Evolutionary conservation across 2,329 filamentous ascomycete species (phyloP).

Genomic region (Lasiodiplodia sp.): DNA sequence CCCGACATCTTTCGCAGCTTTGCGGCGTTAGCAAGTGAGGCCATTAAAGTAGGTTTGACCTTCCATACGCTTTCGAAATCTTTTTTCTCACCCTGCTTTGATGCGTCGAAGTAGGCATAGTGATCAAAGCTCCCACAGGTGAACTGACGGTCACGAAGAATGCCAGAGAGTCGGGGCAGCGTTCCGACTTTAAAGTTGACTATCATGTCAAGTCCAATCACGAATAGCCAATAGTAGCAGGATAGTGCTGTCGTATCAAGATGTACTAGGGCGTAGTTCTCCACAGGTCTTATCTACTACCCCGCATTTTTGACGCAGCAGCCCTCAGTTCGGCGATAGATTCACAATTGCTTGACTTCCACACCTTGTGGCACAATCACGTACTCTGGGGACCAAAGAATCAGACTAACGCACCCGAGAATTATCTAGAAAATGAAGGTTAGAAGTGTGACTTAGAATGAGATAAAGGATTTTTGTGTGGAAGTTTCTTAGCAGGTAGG

Average conservation of each 20-base stretch:
- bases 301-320: neutral
- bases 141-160: neutral
- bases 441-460: too few relatives aligned
- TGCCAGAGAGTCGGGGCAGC: neutral
- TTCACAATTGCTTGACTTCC: neutral
- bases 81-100: neutral
- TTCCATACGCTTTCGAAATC: neutral
- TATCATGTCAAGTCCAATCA: neutral
- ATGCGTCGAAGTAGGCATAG: neutral
- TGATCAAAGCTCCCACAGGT: neutral
- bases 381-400: neutral
- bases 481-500: too few relatives aligned
- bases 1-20: neutral
- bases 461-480: too few relatives aligned
- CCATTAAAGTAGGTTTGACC: neutral
- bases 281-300: neutral
- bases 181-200: neutral
- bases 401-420: too few relatives aligned
- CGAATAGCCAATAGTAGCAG: neutral
- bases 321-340: neutral
- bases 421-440: too few relatives aligned
- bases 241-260: neutral
- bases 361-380: neutral
- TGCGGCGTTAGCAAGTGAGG: neutral
- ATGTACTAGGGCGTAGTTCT: neutral